Evolutionary conservation across 2,329 filamentous ascomycete species (phyloP), one percentile per base, ranked within the genome.

Genomic region (Sphaerulina populicola): DNA sequence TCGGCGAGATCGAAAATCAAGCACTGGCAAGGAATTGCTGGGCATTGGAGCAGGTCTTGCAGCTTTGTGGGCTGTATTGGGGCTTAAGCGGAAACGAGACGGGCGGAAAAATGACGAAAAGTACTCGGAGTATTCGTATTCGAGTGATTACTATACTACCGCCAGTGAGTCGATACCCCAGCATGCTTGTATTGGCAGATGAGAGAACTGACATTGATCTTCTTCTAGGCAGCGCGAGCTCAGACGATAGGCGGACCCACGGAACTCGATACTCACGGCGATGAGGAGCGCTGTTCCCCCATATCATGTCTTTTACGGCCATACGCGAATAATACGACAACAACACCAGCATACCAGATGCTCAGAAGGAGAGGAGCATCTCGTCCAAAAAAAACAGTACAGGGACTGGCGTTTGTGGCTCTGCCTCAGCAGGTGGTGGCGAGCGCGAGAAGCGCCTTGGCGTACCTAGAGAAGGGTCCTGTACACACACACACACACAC

Each of bases 101-200:
- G 58, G 66, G 36, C 51, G 57, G 35, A 57, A 60, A 29, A 63
- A 62, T 23, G 71, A 74, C 36, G 71, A 74, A 51, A 72, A 74
- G 69, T 58, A 62, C 49, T 60, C 54, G 42, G 67, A 68, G 51
- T 66, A 70, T 40, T 68, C 65, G 12, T 70, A 68, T 43, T 71
- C 69, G 45, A 71, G 70, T 57, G 71, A 69, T 56, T 72, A 74
- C 57, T 74, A 74, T 60, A 71, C 69, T 31, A 74, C 70, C 57
- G 64, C 67, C 49, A 75, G 73, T 75, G 61, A 72, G 73, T 73
- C 45, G 12, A 11, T 11, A 44, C 7, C 4, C 14, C 9, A 18
- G 23, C 23, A 27, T 29, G n/a, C 9, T 3, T 0, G 12, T 11
- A 8, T 10, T 11, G 27, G 12, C 10, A 27, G 38, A 36, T 35